Percentiles rank a stretch among this genome's conserved stretches.
phyloP scores from a whole-genome alignment of 2,329 filamentous ascomycete species.

The Claviceps arundinis region DNA sequence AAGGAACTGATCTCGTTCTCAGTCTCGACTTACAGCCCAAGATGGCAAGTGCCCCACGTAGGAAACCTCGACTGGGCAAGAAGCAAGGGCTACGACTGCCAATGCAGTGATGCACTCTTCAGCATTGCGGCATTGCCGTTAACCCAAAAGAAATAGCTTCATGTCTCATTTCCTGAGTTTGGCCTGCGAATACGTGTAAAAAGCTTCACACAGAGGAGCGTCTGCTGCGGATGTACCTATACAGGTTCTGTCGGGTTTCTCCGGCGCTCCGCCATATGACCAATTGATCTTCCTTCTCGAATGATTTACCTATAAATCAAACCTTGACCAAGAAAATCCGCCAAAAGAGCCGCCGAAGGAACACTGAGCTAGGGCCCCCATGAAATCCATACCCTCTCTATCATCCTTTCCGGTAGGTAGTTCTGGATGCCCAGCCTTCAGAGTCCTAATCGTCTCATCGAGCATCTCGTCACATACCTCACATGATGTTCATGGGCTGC shows the following conservation, averaged over 20 bases:
- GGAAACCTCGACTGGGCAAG: neutral
- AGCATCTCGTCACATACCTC: conserved; percentile 59
- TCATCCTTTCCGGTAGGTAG: neutral
- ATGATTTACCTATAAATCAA: too few relatives aligned
- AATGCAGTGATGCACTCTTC: too few relatives aligned
- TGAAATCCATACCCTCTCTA: conserved; percentile 37
- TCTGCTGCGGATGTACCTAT: too few relatives aligned
- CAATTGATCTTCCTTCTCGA: too few relatives aligned
- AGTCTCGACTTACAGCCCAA: neutral
- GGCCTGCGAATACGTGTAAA: too few relatives aligned
- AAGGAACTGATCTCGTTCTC: neutral
- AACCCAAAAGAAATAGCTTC: too few relatives aligned
- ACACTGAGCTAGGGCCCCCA: conserved; percentile 29
- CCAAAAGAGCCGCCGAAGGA: conserved; percentile 1
- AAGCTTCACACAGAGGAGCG: too few relatives aligned
- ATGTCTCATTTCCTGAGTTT: too few relatives aligned
- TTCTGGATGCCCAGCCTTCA: conserved; percentile 14
- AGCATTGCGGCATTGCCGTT: too few relatives aligned
- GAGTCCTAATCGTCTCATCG: conserved; percentile 39
- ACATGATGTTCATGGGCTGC: conserved; percentile 49
- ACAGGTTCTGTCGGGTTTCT: too few relatives aligned
- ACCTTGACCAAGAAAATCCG: neutral
- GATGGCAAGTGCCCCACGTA: neutral
- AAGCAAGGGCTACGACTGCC: too few relatives aligned
- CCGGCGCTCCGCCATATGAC: too few relatives aligned